Conservation (phyloP, 257 asterid species). For the Henckelia pumila region DNA sequence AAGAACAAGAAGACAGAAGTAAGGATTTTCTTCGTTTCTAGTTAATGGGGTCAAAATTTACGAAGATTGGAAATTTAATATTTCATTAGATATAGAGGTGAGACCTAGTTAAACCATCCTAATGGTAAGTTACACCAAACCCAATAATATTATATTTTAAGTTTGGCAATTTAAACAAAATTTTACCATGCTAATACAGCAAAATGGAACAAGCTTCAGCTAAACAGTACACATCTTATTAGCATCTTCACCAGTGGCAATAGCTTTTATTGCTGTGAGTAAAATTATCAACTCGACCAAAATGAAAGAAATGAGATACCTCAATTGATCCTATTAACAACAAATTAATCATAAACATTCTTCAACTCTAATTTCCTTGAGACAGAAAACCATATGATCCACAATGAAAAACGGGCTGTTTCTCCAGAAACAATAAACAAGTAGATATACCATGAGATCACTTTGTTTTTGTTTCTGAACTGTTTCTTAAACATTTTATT, state of each 20-base stretch:
- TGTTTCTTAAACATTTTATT: not conserved
- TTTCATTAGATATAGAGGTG: too few relatives aligned
- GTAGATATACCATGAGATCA: not conserved
- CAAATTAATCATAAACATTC: not conserved
- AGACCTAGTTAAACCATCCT: too few relatives aligned
- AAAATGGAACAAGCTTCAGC: not conserved
- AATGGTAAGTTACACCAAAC: too few relatives aligned
- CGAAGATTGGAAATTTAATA: too few relatives aligned
- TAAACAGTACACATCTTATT: not conserved
- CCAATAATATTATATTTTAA: too few relatives aligned
- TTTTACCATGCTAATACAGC: not conserved
- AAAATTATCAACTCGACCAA: not conserved
- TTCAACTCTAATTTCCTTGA: not conserved
- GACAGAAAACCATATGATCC: not conserved
- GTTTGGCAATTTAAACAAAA: too few relatives aligned
- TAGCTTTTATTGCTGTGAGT: not conserved
- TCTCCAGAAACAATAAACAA: not conserved
- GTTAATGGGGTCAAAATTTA: not conserved
- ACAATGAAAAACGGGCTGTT: not conserved
- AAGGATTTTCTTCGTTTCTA: constrained; percentile 7
- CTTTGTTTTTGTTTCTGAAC: not conserved
- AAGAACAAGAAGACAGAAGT: not conserved
- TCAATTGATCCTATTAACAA: not conserved
- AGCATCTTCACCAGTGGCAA: not conserved
- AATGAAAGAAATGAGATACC: not conserved